Evolutionary conservation across 2,329 filamentous ascomycete genomes (phyloP), one percentile per base, ranked within the genome.

Genomic region (Penicillium sp.): DNA sequence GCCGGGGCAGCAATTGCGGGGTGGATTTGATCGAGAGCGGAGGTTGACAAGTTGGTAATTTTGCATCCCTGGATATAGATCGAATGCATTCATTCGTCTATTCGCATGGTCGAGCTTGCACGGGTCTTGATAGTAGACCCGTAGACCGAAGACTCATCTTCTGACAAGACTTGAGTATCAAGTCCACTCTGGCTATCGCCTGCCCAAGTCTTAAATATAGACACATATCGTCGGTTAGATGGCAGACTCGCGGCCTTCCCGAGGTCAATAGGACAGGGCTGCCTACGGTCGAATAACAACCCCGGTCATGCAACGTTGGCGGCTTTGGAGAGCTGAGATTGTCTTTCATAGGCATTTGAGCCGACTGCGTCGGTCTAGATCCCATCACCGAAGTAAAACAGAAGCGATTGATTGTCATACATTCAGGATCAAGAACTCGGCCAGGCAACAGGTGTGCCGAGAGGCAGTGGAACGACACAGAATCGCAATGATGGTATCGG

Each of bases 31-130:
- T 77, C 79, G 94, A 41, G 80, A 79, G 50, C 90, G 79, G 68
- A 89, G 90, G 8, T 49, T 96, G 62, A 83, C 90, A 69, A 97
- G 92, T 75, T 99, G 94, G 94, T 97, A 68, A 67, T 31, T 33
- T 45, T 44, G 1, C 27, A 28, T 30, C 9, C 8, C 2, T 28
- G 20, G 13, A 42, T 18, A 43, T 46, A 44, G 22, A 31, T 51
- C 30, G 41, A 25, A 50, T 41, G 14, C 13, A 41, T 38, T 20
- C 10, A 4, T 16, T n/a, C n/a, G n/a, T 35, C 6, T 35, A 35
- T 35, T n/a, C 16, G 8, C n/a, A 35, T 16, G 9, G 25, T 27
- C 9, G n/a, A 16, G 14, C 14, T 13, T 20, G 35, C 35, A 38
- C 22, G 35, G 4, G 18, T 18, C 3, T 36, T 20, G 33, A 36